Evolutionary conservation across 2,329 filamentous ascomycete species (phyloP).

Genomic region (Aspergillaceae sp.): DNA sequence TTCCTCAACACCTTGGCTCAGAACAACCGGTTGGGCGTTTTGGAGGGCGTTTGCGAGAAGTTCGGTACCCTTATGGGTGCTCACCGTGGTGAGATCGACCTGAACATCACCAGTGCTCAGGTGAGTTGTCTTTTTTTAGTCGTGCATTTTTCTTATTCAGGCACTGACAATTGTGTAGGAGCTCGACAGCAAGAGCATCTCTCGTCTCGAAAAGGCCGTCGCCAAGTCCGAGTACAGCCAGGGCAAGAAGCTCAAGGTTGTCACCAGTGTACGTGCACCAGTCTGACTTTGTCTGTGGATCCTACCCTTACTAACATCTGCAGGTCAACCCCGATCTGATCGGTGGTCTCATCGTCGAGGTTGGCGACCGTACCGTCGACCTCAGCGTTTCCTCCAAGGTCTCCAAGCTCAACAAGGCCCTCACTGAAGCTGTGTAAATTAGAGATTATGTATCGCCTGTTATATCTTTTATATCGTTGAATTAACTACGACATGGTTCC

Average conservation of each 20-base stretch:
- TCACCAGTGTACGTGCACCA: slow-evolving; percentile 61
- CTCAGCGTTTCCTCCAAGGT: slow-evolving; percentile 91
- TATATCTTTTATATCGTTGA: no score
- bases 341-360: slow-evolving; percentile 89
- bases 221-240: slow-evolving; percentile 80
- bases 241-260: slow-evolving; percentile 97
- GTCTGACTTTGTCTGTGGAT: background rate
- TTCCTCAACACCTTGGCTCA: slow-evolving; percentile 83
- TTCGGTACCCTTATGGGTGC: slow-evolving; percentile 82
- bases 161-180: slow-evolving; percentile 42
- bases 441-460: slow-evolving; percentile 14
- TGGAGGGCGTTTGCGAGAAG: slow-evolving; percentile 77
- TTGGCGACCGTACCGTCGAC: slow-evolving; percentile 96
- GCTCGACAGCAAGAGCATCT: slow-evolving; percentile 79
- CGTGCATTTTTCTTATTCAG: background rate
- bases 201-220: slow-evolving; percentile 77
- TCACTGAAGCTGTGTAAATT: slow-evolving; percentile 90
- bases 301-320: background rate
- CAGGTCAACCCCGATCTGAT: slow-evolving; percentile 91
- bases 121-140: slow-evolving; percentile 46
- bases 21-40: slow-evolving; percentile 86
- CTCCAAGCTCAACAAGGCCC: slow-evolving; percentile 98
- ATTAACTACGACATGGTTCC: no score
- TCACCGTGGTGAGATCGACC: slow-evolving; percentile 83
- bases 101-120: slow-evolving; percentile 82